Conservation (phyloP, 805 yeast genomes). For the Suhomyces kilbournensis region DNA sequence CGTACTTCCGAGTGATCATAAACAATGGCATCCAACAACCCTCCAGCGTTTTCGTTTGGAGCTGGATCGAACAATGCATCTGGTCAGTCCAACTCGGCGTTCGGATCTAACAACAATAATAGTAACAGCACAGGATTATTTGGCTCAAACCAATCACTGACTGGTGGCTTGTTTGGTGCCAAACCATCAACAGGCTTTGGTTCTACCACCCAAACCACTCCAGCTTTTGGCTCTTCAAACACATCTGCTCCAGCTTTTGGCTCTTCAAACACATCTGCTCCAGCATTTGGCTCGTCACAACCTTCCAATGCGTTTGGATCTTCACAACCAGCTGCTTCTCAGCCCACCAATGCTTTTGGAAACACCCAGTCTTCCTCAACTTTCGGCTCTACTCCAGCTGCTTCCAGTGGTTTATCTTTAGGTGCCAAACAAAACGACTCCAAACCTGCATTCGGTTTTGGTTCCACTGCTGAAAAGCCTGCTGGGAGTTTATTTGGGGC, state of each 20-base stretch:
- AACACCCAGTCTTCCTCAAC: background rate
- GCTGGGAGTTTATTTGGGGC: constrained; percentile 7
- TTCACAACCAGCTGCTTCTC: constrained; percentile 4
- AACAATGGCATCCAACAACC: background rate
- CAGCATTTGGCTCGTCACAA: constrained; percentile 5
- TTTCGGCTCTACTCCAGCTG: constrained; percentile 7
- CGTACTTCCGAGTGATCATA: background rate
- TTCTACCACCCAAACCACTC: constrained; percentile 1
- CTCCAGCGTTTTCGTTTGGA: constrained; percentile 4
- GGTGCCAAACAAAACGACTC: constrained; percentile 1
- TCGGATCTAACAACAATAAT: background rate
- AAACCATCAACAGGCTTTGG: background rate
- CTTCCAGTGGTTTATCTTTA: constrained; percentile 7
- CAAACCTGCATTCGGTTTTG: background rate
- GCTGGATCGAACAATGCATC: constrained; percentile 1
- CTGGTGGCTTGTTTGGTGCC: constrained; percentile 9
- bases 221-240: background rate
- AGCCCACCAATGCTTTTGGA: constrained; percentile 11
- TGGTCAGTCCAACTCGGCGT: background rate
- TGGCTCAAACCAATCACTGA: constrained; percentile 9
- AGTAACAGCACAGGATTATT: constrained; percentile 10
- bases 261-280: constrained; percentile 1
- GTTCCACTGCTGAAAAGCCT: background rate
- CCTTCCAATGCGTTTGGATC: background rate
- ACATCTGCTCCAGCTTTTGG: constrained; percentile 2